Percentiles rank a stretch among this genome's conserved stretches.
Conservation (phyloP, 495 filamentous ascomycete species). For the Daldinia concentrica region DNA sequence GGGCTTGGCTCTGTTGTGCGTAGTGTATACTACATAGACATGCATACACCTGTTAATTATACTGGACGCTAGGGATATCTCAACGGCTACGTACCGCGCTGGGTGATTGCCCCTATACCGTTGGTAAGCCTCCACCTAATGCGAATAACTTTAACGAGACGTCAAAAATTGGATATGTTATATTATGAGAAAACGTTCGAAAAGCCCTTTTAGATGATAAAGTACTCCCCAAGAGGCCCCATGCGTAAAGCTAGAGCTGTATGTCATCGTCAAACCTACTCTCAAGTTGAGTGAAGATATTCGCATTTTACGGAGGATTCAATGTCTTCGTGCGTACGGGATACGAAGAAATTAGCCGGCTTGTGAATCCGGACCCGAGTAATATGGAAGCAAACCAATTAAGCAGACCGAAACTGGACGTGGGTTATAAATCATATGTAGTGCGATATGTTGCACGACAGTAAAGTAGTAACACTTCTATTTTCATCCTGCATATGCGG, state of each 20-base stretch:
- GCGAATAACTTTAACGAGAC: constrained; percentile 27
- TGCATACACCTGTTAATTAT: constrained; percentile 4
- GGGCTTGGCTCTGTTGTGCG: constrained; percentile 5
- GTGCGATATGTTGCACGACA: constrained; percentile 22
- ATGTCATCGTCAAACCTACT: not conserved
- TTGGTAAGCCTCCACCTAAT: constrained; percentile 12
- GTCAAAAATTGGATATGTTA: not conserved
- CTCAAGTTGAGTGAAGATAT: not conserved
- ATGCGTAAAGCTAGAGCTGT: not conserved
- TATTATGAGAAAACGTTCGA: not conserved
- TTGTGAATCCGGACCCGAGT: constrained; percentile 26
- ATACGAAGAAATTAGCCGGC: constrained; percentile 35
- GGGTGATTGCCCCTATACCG: constrained; percentile 11
- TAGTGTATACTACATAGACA: constrained; percentile 9
- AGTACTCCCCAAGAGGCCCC: not conserved
- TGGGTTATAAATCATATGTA: constrained; percentile 18
- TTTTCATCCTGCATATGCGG: constrained; percentile 22
- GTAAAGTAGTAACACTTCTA: constrained; percentile 12
- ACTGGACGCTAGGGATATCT: constrained; percentile 26
- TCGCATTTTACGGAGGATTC: not conserved
- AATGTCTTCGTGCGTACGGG: constrained; percentile 13
- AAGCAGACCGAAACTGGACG: constrained; percentile 9
- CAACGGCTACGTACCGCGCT: constrained; percentile 29
- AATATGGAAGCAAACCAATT: constrained; percentile 31
- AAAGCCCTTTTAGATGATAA: not conserved